Conservation (phyloP, 2,329 filamentous ascomycete genomes). For the Ceratocystiopsis brevicomis region DNA sequence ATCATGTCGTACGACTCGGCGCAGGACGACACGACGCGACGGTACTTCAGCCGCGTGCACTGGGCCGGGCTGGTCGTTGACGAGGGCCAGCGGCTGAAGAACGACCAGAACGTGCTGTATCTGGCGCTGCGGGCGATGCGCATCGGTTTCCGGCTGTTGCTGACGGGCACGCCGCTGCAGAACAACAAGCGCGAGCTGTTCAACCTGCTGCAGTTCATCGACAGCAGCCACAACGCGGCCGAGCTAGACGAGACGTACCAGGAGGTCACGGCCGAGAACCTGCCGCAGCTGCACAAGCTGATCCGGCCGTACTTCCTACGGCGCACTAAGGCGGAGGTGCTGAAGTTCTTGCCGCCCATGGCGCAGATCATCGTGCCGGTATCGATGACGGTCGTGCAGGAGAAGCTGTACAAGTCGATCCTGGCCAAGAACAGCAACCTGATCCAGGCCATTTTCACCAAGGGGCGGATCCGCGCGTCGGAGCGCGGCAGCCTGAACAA, state of each 20-base stretch:
- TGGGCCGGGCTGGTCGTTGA: slow-evolving; percentile 88
- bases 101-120: slow-evolving; percentile 73
- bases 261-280: slow-evolving; percentile 65
- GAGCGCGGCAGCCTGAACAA: slow-evolving; percentile 79
- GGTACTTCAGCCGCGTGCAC: slow-evolving; percentile 48
- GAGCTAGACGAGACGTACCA: slow-evolving; percentile 56
- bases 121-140: slow-evolving; percentile 51
- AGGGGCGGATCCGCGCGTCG: slow-evolving; percentile 42
- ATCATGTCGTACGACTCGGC: slow-evolving; percentile 91
- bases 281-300: slow-evolving; percentile 61
- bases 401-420: slow-evolving; percentile 87
- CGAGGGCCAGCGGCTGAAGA: slow-evolving; percentile 89
- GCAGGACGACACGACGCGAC: slow-evolving; percentile 47
- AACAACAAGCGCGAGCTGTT: slow-evolving; percentile 93
- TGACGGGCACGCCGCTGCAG: slow-evolving; percentile 84
- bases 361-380: slow-evolving; percentile 88
- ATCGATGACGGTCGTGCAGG: slow-evolving; percentile 87
- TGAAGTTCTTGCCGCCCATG: slow-evolving; percentile 85
- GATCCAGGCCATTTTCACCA: slow-evolving; percentile 68
- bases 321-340: slow-evolving; percentile 74
- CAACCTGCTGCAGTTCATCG: slow-evolving; percentile 89
- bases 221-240: slow-evolving; percentile 49
- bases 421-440: slow-evolving; percentile 77
- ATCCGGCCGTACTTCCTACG: slow-evolving; percentile 55
- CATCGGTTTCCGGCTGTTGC: slow-evolving; percentile 64